Base-by-base conservation (phyloP, 176 grass and related monocot species). In the Zoysia japonica region DNA sequence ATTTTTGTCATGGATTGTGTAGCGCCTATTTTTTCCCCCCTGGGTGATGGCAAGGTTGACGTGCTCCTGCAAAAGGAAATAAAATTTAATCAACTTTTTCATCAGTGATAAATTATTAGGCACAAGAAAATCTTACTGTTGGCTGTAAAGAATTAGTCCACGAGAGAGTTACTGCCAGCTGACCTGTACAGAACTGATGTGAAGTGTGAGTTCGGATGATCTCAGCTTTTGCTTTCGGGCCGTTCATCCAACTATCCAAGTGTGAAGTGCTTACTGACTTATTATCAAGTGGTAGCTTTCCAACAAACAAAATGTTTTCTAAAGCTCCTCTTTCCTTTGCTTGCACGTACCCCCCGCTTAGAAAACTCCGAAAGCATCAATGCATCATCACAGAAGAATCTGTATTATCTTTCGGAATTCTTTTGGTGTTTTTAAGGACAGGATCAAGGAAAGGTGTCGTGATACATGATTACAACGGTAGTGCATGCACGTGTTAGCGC, bases 171-270 rank as follows among this genome's bases (percentile, higher is more conserved):
- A 12, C 19, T n/a, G 42, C 11, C 9, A 84, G 12, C 28, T 28
- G 28, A 44, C 8, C 15, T 57, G 49, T 52, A 79, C 61, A 47
- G 39, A 42, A 42, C 3, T 6, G 61, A 82, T 35, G 55, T 13
- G 37, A 46, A 56, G 74, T 70, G 46, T 53, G 69, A 50, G 68
- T 42, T 42, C 39, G 3, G 8, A 47, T 52, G 15, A 59, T 11
- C 42, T 63, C 60, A 79, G 20, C 63, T 75, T 79, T 75, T 80
- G 64, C 76, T 84, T 88, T 84, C 76, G 76, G 76, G 76, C 81
- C 76, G 74, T 64, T 42, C 70, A 74, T 11, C 16, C n/a, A 63
- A 17, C 45, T n/a, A 65, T 11, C 35, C 11, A 71, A 12, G 59
- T 14, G 20, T 47, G 28, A 57, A 61, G 8, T 71, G 82, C 46